Conservation (phyloP, 306 rosid genomes). For the Benincasa hispida region DNA sequence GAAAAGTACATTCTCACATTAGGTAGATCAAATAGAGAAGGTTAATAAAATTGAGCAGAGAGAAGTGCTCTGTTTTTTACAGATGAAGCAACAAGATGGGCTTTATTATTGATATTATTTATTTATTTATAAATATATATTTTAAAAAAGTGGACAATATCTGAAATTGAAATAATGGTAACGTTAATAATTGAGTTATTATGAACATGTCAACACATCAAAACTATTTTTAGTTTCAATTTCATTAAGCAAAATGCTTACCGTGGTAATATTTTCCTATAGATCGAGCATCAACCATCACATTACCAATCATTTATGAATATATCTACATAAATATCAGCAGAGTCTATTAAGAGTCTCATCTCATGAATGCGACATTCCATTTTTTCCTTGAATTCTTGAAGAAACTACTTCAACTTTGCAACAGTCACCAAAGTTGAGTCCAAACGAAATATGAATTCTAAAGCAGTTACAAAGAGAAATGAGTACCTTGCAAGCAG, state of each 20-base stretch:
- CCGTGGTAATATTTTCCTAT: conserved; percentile 98
- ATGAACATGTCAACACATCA: neutral
- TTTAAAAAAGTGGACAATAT: neutral
- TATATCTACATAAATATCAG: conserved; percentile 46
- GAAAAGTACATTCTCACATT: neutral
- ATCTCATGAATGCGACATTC: neutral
- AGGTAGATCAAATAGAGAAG: neutral
- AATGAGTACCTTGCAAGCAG: conserved; percentile 80
- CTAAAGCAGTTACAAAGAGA: neutral
- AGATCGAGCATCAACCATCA: conserved; percentile 94
- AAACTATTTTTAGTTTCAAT: neutral
- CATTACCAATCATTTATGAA: conserved; percentile 98
- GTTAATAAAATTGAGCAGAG: neutral
- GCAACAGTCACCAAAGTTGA: neutral
- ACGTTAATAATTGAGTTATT: neutral
- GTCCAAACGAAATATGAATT: neutral
- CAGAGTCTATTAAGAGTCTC: neutral
- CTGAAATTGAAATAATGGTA: neutral
- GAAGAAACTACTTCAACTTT: neutral
- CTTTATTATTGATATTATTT: neutral
- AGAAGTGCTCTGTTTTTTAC: neutral
- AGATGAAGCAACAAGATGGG: neutral
- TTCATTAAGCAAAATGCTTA: conserved; percentile 27
- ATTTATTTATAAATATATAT: neutral
- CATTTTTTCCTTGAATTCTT: neutral